Base-by-base conservation (phyloP, 1,284 basidiomycete genomes). In the Chondrostereum purpureum region DNA sequence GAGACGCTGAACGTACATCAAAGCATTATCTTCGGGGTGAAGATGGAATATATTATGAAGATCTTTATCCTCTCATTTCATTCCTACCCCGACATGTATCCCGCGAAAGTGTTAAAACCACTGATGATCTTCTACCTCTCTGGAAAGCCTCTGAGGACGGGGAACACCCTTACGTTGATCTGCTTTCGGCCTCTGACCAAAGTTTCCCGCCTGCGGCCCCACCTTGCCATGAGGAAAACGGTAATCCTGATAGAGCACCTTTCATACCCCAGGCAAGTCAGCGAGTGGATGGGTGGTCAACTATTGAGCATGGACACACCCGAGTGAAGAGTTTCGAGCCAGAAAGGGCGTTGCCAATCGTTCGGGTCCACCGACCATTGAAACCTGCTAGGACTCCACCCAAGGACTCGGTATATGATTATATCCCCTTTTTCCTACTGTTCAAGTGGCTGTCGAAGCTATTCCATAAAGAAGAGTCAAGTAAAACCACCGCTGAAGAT, bases 21-120 rank as follows among this genome's bases (percentile, higher is more conserved):
- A 66, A 83, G 69, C 81, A 83, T 52, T 79, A 80, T 59, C 64
- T 85, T 19, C 71, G 81, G 43, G 75, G 73, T 27, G 80, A 82
- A 58, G 63, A 65, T 45, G 78, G 78, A 2, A 72, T 78, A 17
- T 83, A 80, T 55, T 83, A 81, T 53, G 69, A 78, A 48, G 81
- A 83, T 50, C 65, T 83, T 12, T 83, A 80, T 53, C 71, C 71
- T n/a, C 64, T 81, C 17, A 71, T 82, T 48, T 74, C 68, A 50
- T 75, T 79, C 63, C 70, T 83, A 4, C 81, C 80, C 13, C 70
- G 73, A 13, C 79, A 77, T 54, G 69, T 71, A 18, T 69, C 65
- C 19, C 52, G 60, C 12, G 27, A 31, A 31, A 46, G 54, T 3
- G 61, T 55, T 16, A 53, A 53, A 17, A 58, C 63, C 5, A 58